phyloP scores from a whole-genome alignment of 2,329 filamentous ascomycete species.

The Talaromyces sp. region DNA sequence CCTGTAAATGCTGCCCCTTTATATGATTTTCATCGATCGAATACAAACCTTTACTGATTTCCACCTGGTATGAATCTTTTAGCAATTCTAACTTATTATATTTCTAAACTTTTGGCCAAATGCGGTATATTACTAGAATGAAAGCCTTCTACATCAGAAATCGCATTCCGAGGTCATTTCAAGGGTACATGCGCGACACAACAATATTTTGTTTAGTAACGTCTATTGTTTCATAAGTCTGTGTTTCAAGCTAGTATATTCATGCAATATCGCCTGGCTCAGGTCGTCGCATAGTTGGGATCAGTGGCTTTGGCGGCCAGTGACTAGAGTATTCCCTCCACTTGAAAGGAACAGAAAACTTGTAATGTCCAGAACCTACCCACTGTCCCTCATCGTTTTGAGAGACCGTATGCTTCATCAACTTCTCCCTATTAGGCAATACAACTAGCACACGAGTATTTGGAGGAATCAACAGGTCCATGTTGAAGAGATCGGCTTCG shows the following conservation, averaged over 20 bases:
- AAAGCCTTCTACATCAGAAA: neutral
- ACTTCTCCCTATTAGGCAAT: neutral
- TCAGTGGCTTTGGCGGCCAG: neutral
- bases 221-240: neutral
- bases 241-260: neutral
- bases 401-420: neutral
- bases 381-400: neutral
- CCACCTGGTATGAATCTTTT: neutral
- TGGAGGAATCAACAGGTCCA: neutral
- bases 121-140: neutral
- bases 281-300: neutral
- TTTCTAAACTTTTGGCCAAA: neutral
- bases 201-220: neutral
- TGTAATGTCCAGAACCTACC: neutral
- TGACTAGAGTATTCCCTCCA: neutral
- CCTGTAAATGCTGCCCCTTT: neutral
- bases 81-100: neutral
- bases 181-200: neutral
- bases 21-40: too few relatives aligned
- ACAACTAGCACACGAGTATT: neutral
- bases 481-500: neutral
- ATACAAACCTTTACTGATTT: neutral
- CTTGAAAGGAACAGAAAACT: neutral
- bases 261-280: neutral
- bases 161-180: neutral